These are phyloP conservation scores for Ogataea populi-albae DNA, from an alignment of 805 yeast genomes.

Conservation along the genomic window DNA sequence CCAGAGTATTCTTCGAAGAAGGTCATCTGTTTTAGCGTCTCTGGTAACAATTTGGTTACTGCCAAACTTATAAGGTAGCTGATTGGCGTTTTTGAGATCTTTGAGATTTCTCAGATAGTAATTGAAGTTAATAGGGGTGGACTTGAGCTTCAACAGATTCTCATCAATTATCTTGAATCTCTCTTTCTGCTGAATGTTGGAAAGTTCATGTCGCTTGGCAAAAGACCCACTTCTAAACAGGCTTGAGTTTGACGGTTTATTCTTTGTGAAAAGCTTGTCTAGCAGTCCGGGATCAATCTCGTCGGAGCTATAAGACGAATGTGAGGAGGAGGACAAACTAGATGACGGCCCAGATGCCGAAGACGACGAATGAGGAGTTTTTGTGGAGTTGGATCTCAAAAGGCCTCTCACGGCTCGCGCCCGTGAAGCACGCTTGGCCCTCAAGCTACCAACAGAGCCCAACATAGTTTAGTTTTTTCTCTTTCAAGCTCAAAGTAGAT, in stretches of 20 bases:
- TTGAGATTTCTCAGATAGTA: conserved; percentile 32
- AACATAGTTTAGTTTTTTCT: too few species aligned
- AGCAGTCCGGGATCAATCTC: conserved; percentile 29
- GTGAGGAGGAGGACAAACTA: conserved; percentile 6
- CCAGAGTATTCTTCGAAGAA: conserved; percentile 48
- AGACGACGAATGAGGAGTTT: too few species aligned
- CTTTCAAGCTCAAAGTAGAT: too few species aligned
- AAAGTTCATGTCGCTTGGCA: conserved; percentile 15
- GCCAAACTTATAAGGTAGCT: conserved; percentile 57
- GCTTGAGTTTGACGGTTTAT: conserved; percentile 21
- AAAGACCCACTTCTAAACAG: conserved; percentile 18
- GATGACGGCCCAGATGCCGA: too few species aligned
- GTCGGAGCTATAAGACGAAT: conserved; percentile 6
- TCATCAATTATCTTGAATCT: conserved; percentile 27
- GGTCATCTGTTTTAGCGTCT: conserved; percentile 38
- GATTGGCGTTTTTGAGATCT: conserved; percentile 34
- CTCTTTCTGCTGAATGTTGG: conserved; percentile 23
- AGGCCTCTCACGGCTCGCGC: too few species aligned
- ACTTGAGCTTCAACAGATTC: conserved; percentile 28
- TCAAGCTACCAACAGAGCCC: too few species aligned
- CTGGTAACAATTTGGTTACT: conserved; percentile 53
- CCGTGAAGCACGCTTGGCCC: too few species aligned
- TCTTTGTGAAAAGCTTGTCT: conserved; percentile 29
- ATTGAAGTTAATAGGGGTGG: conserved; percentile 35
- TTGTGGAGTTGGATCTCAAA: too few species aligned